Conservation (phyloP, 257 asterid genomes). For the Penstemon eatonii region DNA sequence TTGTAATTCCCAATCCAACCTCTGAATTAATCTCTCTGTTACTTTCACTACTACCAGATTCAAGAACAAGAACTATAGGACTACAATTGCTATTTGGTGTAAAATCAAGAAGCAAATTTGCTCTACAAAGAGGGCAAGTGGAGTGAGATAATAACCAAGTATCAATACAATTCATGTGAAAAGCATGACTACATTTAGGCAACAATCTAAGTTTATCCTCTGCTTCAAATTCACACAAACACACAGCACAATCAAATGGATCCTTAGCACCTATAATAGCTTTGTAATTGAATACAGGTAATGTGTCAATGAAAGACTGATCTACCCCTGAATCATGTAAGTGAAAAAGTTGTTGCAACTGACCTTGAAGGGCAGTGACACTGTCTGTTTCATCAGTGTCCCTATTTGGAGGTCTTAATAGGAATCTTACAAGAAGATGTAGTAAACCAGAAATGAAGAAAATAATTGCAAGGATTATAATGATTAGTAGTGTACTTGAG, state of each 20-base stretch:
- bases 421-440: slow-evolving; percentile 89
- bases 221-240: slow-evolving; percentile 78
- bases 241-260: slow-evolving; percentile 94
- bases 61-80: slow-evolving; percentile 78
- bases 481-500: slow-evolving; percentile 70
- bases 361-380: slow-evolving; percentile 81
- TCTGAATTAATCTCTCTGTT: slow-evolving; percentile 56
- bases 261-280: slow-evolving; percentile 85
- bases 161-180: slow-evolving; percentile 81
- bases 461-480: slow-evolving; percentile 75
- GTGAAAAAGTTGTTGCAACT: slow-evolving; percentile 88
- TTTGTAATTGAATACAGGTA: slow-evolving; percentile 75
- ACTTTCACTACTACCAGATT: slow-evolving; percentile 77
- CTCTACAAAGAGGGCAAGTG: slow-evolving; percentile 92
- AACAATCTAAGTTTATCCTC: slow-evolving; percentile 82
- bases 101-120: slow-evolving; percentile 66
- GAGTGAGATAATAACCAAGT: slow-evolving; percentile 97
- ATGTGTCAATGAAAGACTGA: slow-evolving; percentile 85
- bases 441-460: slow-evolving; percentile 92
- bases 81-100: slow-evolving; percentile 40
- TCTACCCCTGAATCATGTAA: slow-evolving; percentile 88
- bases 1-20: background rate
- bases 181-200: slow-evolving; percentile 92
- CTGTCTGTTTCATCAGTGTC: slow-evolving; percentile 66
- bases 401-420: slow-evolving; percentile 60